Percentiles rank a stretch among this genome's conserved stretches.
These are phyloP conservation scores for Asterophora lycoperdoides DNA, from an alignment of 768 basidiomycete species.

Conservation along the genomic window DNA sequence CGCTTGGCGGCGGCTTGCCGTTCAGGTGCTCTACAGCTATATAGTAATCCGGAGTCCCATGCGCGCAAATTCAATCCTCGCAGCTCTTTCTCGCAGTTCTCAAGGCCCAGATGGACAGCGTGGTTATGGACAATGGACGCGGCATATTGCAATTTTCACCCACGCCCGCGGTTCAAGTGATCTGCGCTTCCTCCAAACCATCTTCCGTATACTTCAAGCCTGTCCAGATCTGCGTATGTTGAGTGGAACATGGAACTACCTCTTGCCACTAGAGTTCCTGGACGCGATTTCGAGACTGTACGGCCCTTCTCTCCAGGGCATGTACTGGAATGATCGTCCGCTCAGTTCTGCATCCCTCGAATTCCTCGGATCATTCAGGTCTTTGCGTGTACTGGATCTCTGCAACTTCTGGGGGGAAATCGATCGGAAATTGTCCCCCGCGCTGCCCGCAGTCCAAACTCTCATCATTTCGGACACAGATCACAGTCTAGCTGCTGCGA, in stretches of 20 bases:
- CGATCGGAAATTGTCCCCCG: constrained; percentile 16
- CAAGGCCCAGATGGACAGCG: constrained; percentile 4
- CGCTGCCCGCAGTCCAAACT: constrained; percentile 39
- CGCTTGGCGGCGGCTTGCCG: constrained; percentile 40
- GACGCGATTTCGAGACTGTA: constrained; percentile 36
- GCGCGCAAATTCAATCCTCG: constrained; percentile 35
- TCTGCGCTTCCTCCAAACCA: constrained; percentile 34
- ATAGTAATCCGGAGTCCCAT: constrained; percentile 42
- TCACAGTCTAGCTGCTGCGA: constrained; percentile 34
- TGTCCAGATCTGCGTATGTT: constrained; percentile 44
- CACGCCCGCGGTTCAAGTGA: constrained; percentile 37
- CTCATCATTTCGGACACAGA: constrained; percentile 39
- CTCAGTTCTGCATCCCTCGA: constrained; percentile 25
- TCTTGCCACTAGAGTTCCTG: constrained; percentile 41
- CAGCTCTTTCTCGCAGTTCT: constrained; percentile 26
- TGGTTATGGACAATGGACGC: constrained; percentile 42
- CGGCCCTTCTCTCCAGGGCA: constrained; percentile 35
- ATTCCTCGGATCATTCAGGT: constrained; percentile 37
- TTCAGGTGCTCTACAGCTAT: constrained; percentile 43
- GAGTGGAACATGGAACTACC: constrained; percentile 43
- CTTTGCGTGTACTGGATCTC: constrained; percentile 43
- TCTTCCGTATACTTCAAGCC: constrained; percentile 41
- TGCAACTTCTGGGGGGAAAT: constrained; percentile 34
- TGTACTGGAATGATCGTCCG: constrained; percentile 42
- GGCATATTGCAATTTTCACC: constrained; percentile 45